Base-by-base conservation (phyloP, 2,329 filamentous ascomycete genomes). In the Fusarium sarcochroum region DNA sequence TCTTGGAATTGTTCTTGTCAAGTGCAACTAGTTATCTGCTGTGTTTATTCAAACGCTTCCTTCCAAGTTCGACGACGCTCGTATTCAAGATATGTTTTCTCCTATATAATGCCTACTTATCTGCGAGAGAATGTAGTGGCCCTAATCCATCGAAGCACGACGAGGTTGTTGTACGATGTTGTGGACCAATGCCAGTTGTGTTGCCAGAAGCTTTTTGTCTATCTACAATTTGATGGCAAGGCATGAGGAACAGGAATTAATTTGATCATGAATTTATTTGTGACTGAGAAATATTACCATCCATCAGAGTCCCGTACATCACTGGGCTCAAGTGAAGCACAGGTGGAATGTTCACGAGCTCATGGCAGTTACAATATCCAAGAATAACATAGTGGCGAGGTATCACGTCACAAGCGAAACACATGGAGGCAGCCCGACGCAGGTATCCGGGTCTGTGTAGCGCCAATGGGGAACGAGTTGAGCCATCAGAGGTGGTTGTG, bases 401-500 rank as follows among this genome's bases (percentile, higher is more conserved):
- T 41, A 42, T 56, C 57, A 69, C 66, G 44, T 42, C 10, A 21
- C 9, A 20, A 48, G 48, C 35, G 23, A 40, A 42, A 21, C 53
- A 70, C 44, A 54, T 60, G 37, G 46, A 59, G 47, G 53, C 35
- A 68, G 38, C 50, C 58, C 40, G 47, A 49, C 32, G 32, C 42
- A 60, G 27, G 37, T 20, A 54, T 35, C 50, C 11, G 32, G 41
- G 20, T 37, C 47, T 52, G 49, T 67, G 53, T 50, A 45, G 40
- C 42, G 40, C 35, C 45, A 61, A 52, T 15, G 30, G 42, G 46
- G 47, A 67, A 58, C 47, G 38, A 66, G 20, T 37, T 44, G 51
- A 46, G 50, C 48, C 41, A 42, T 52, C 41, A 45, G 27, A 59
- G 47, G 58, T 72, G 55, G 55, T 60, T 69, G 71, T 58, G 44